Evolutionary conservation across 2,329 filamentous ascomycete genomes (phyloP).

Genomic region (Fusarium mundagurra): DNA sequence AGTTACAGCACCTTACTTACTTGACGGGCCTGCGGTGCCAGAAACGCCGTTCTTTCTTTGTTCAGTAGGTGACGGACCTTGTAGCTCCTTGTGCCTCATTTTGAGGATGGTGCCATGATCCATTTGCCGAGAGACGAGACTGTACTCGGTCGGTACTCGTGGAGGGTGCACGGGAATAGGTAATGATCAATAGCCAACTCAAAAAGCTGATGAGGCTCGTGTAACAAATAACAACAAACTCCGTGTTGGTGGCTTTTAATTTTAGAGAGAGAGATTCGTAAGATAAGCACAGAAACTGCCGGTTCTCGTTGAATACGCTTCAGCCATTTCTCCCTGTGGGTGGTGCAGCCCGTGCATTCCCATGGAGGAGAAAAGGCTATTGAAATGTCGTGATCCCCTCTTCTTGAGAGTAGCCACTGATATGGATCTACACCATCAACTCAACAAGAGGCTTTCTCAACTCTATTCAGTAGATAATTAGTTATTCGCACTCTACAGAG

Average conservation of each 20-base stretch:
- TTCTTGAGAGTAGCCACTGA: background rate
- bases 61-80: constrained; percentile 20
- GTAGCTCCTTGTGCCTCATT: constrained; percentile 29
- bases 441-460: background rate
- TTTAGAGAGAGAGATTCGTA: background rate
- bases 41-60: constrained; percentile 17
- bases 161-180: background rate
- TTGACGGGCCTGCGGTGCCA: background rate
- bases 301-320: background rate
- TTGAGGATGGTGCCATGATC: constrained; percentile 18
- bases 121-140: background rate
- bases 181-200: background rate
- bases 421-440: constrained; percentile 19
- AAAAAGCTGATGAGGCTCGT: background rate
- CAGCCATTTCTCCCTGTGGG: background rate
- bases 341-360: constrained; percentile 7
- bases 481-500: background rate
- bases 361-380: background rate
- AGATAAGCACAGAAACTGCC: constrained; percentile 6
- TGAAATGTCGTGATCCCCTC: constrained; percentile 2
- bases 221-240: background rate
- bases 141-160: background rate
- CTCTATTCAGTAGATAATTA: background rate
- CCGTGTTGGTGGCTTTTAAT: constrained; percentile 1
- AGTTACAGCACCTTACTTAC: background rate